Conservation (phyloP, 352 stramenopile species). For the Globisporangium okanoganense region DNA sequence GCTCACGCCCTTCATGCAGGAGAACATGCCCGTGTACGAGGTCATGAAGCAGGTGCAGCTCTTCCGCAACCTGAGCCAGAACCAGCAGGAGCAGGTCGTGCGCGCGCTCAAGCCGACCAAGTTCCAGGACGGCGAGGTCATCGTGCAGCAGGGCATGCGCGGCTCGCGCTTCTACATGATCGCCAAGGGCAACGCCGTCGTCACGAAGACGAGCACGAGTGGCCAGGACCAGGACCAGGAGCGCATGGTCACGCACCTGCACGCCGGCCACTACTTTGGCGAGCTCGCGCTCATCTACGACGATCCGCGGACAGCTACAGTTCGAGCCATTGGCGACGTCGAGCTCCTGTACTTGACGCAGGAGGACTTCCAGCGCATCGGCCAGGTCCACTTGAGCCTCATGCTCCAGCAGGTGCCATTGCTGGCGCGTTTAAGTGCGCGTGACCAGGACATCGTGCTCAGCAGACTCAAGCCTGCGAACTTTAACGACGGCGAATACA, state of each 20-base stretch:
- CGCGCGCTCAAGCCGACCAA: slow-evolving; percentile 79
- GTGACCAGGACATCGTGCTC: slow-evolving; percentile 80
- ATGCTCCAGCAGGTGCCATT: slow-evolving; percentile 87
- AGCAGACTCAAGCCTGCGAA: slow-evolving; percentile 78
- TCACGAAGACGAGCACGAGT: slow-evolving; percentile 67
- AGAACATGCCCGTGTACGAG: slow-evolving; percentile 87
- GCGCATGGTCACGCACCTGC: slow-evolving; percentile 84
- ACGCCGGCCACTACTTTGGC: slow-evolving; percentile 92
- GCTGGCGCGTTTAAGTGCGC: slow-evolving; percentile 58
- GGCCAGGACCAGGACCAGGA: slow-evolving; percentile 48
- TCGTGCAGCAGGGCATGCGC: slow-evolving; percentile 82
- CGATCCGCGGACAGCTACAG: slow-evolving; percentile 81
- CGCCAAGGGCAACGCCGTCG: slow-evolving; percentile 80
- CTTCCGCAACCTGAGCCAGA: slow-evolving; percentile 84
- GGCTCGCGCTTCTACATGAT: slow-evolving; percentile 91
- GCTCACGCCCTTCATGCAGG: slow-evolving; percentile 69
- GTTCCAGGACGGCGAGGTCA: slow-evolving; percentile 79
- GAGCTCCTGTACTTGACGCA: slow-evolving; percentile 84
- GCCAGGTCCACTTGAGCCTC: slow-evolving; percentile 81
- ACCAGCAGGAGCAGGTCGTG: slow-evolving; percentile 86
- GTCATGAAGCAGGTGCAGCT: slow-evolving; percentile 87
- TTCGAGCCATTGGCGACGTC: slow-evolving; percentile 71
- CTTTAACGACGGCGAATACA: slow-evolving; percentile 85
- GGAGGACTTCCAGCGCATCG: slow-evolving; percentile 86
- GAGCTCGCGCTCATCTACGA: slow-evolving; percentile 91